Evolutionary conservation across 169 alveolate species (phyloP), one percentile per base, ranked within the genome.

Genomic region (Cryptosporidium parvum): DNA sequence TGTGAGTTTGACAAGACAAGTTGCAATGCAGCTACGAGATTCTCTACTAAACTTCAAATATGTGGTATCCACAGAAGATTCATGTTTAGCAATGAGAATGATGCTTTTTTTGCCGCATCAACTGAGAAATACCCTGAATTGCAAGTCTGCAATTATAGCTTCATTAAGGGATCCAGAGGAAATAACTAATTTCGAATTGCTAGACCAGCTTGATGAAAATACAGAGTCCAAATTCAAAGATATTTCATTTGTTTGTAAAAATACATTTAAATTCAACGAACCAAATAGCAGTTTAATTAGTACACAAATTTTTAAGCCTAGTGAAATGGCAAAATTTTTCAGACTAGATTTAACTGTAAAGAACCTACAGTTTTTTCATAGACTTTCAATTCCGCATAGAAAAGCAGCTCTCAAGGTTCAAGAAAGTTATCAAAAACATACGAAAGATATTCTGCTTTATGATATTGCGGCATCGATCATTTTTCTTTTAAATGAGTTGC

Each of bases 311-410:
- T 62, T 62, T 26, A 31, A 29, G 16, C 75, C 89, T 8, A 80
- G 37, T n/a, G 70, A 80, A 29, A 31, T 80, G 7, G 69, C 9
- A 26, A 62, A 80, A 62, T 18, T 80, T 52, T 80, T 80, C 62
- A 61, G 65, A 44, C 52, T 80, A 18, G 69, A 62, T 80, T 62
- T 59, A n/a, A 65, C 61, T 31, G 69, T 18, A 3, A 35, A 80
- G 12, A 65, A 80, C 62, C 42, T 39, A 4, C 59, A 48, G 33
- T 59, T 62, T 67, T 80, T 59, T 80, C 26, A 61, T 44, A 35
- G 89, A 29, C 89, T 80, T 42, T 44, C 89, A 44, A 42, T 80
- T 26, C 89, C 89, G 0, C 89, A 80, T 33, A 80, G 75, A 62
- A 80, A 65, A 14, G 75, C 89, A 23, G 89, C 62, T 23, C 51